Evolutionary conservation across 2,329 filamentous ascomycete genomes (phyloP), one percentile per base, ranked within the genome.

Genomic region (Capronia coronata): DNA sequence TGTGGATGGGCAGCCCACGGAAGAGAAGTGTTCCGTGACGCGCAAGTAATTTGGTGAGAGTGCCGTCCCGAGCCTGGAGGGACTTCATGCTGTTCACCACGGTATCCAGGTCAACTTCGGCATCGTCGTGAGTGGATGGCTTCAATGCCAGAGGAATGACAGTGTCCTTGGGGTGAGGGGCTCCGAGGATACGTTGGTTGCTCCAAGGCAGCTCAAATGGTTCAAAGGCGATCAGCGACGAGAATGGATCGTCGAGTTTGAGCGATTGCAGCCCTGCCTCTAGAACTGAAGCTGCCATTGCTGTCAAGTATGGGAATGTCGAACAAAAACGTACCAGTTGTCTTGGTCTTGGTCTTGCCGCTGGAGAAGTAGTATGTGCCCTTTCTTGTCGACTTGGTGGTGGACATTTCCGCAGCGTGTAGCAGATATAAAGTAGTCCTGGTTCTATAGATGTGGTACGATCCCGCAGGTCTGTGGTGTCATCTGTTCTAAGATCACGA

Each of bases 11-110:
- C 5, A 76, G 61, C 18, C 64, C 66, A 23, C 72, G 67, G 59
- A 75, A 75, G 8, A 76, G 67, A 1, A 76, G 59, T 2, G 71
- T 67, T 3, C 73, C 72, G 46, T 76, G 73, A 2, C 60, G 56
- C 3, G 72, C 67, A 13, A 75, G 66, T 35, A 65, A 63, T 49
- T 68, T 66, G 23, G 68, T 73, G 8, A 73, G 61, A 9, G 60
- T 61, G 5, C 58, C 60, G 25, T 67, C 61, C 38, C 64, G 59
- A 1, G 58, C 55, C 50, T 71, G 68, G 18, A 71, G 63, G 14
- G 55, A 51, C 40, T 70, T 65, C 46, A 74, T 64, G 1, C 68
- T 67, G 2, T 66, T 49, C 30, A 72, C 54, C 13, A 65, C 63
- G 3, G 48, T 48, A 5, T 71, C 65, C 3, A 73, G 64, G 8